A percentile compares a stretch with the other conserved stretches of the same genome.
Conservation (phyloP, 2,329 filamentous ascomycete genomes). For the Seiridium unicorne region DNA sequence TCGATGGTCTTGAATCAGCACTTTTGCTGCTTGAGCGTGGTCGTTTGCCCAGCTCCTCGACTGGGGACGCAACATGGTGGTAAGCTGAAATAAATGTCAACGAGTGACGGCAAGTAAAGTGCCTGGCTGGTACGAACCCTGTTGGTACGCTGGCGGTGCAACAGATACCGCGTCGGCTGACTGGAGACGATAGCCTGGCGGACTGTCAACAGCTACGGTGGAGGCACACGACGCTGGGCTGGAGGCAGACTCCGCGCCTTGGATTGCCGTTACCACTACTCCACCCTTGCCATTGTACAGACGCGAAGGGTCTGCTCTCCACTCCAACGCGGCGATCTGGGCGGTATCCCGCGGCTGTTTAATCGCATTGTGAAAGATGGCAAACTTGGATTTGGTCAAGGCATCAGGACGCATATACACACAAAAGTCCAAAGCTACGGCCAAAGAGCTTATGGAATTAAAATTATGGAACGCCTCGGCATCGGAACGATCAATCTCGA, state of each 20-base stretch:
- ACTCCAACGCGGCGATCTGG: not conserved
- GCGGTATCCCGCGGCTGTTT: not conserved
- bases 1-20: not conserved
- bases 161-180: not conserved
- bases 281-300: not conserved
- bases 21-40: not conserved
- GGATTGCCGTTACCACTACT: not conserved
- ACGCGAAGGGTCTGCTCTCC: not conserved
- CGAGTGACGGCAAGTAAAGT: not conserved
- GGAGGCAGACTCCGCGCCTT: not conserved
- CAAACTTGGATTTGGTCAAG: not conserved
- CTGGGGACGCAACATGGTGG: not conserved
- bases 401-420: slow-evolving; percentile 1
- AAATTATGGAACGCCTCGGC: slow-evolving; percentile 1
- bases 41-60: not conserved
- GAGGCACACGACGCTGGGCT: not conserved
- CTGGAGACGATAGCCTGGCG: not conserved
- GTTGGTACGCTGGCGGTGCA: not conserved
- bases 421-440: not conserved
- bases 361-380: not conserved
- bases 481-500: slow-evolving; percentile 2
- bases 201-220: not conserved
- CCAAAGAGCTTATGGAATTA: not conserved
- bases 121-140: not conserved
- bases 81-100: not conserved